Conservation (phyloP, 139 green algal genomes). For the Gonium pectorale region DNA sequence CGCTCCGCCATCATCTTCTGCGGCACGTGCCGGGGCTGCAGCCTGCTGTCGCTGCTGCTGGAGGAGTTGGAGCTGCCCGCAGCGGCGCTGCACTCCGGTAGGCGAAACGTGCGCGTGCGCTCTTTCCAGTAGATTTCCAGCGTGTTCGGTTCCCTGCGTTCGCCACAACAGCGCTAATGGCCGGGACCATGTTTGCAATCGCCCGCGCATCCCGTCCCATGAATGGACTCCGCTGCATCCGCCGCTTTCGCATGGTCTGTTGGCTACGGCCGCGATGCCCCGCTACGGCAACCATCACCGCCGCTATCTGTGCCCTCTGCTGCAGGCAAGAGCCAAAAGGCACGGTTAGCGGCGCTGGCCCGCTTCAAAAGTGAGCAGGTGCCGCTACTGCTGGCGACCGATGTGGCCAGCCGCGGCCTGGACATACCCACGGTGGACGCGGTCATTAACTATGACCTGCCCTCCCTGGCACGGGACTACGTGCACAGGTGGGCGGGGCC, state of each 20-base stretch:
- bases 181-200: too few species aligned
- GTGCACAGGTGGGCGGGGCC: slow-evolving; percentile 85
- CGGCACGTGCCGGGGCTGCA: slow-evolving; percentile 83
- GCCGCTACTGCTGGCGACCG: slow-evolving; percentile 81
- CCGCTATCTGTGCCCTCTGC: background rate
- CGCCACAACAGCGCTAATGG: too few species aligned
- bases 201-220: too few species aligned
- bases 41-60: slow-evolving; percentile 76
- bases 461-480: slow-evolving; percentile 75
- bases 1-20: slow-evolving; percentile 94
- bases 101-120: too few species aligned
- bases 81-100: slow-evolving; percentile 74
- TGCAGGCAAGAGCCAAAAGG: slow-evolving; percentile 76
- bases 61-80: slow-evolving; percentile 81
- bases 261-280: too few species aligned
- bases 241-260: too few species aligned
- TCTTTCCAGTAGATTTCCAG: too few species aligned
- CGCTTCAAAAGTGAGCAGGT: slow-evolving; percentile 76
- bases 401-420: slow-evolving; percentile 93
- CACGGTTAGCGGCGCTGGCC: slow-evolving; percentile 81
- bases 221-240: too few species aligned
- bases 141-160: too few species aligned
- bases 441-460: slow-evolving; percentile 90
- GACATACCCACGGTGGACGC: slow-evolving; percentile 96
- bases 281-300: too few species aligned